These are phyloP conservation scores for Cadophora malorum DNA, from an alignment of 2,329 filamentous ascomycete species.

Conservation along the genomic window DNA sequence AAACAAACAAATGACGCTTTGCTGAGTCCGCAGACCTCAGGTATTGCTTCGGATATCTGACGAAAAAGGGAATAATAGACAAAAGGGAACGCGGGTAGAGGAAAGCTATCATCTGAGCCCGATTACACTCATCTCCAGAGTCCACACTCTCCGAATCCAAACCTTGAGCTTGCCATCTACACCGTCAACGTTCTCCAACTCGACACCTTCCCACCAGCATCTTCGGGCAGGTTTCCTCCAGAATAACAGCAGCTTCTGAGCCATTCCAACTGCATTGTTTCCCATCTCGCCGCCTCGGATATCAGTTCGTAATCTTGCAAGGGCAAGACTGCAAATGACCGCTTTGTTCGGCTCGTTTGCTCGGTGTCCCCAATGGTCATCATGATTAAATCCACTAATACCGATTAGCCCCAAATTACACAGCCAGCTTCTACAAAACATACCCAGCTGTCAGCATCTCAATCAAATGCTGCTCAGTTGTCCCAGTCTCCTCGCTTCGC, in stretches of 20 bases:
- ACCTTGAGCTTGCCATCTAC: constrained; percentile 93
- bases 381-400: constrained; percentile 89
- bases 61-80: constrained; percentile 16
- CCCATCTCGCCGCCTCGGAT: constrained; percentile 82
- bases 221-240: constrained; percentile 96
- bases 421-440: constrained; percentile 46
- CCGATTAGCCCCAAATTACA: constrained; percentile 27
- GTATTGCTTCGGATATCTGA: constrained; percentile 25
- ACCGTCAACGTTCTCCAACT: constrained; percentile 86
- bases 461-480: constrained; percentile 96
- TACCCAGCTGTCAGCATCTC: constrained; percentile 99
- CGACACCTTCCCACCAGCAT: constrained; percentile 99
- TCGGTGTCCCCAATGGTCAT: constrained; percentile 94
- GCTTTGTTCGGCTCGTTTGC: constrained; percentile 98
- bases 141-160: constrained; percentile 98
- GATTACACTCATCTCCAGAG: constrained; percentile 96
- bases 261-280: constrained; percentile 90
- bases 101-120: constrained; percentile 66
- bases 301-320: constrained; percentile 91
- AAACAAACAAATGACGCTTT: constrained; percentile 25
- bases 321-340: constrained; percentile 93
- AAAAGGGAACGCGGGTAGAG: constrained; percentile 16
- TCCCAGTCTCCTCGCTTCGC: constrained; percentile 93
- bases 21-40: constrained; percentile 21
- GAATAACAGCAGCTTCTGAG: constrained; percentile 95